A percentile compares a stretch with the other conserved stretches of the same genome.
phyloP scores from a whole-genome alignment of 495 filamentous ascomycete species.

The Tuber microsphaerosporum region DNA sequence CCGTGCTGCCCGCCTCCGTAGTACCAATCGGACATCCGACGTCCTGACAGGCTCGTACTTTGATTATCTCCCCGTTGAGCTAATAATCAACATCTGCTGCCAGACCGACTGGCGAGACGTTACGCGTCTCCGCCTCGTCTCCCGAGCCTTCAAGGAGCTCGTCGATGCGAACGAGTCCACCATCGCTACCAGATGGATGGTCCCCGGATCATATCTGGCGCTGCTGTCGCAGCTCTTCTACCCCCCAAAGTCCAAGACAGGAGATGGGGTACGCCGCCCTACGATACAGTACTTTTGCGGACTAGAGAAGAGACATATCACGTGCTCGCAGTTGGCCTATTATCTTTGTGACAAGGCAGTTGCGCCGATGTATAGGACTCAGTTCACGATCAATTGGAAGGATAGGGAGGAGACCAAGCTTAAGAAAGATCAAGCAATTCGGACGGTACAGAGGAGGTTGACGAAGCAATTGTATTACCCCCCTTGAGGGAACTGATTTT shows the following conservation, averaged over 20 bases:
- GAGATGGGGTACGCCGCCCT: conserved; percentile 15
- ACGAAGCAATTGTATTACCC: conserved; percentile 35
- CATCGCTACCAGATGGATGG: conserved; percentile 34
- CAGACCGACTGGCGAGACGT: conserved; percentile 31
- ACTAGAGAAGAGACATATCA: conserved; percentile 35
- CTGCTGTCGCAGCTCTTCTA: conserved; percentile 39
- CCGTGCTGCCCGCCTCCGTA: conserved; percentile 10
- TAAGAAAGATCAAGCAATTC: conserved; percentile 36
- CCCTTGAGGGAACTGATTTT: neutral
- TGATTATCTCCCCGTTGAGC: conserved; percentile 39
- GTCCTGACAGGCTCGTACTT: conserved; percentile 36
- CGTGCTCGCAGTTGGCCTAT: conserved; percentile 35
- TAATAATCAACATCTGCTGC: conserved; percentile 41
- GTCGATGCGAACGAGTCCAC: conserved; percentile 38
- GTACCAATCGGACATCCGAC: conserved; percentile 8
- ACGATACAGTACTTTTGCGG: conserved; percentile 38
- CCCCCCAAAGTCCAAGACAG: conserved; percentile 25
- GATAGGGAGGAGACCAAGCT: conserved; percentile 22
- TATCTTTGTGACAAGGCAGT: conserved; percentile 38
- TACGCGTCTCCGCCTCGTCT: conserved; percentile 34
- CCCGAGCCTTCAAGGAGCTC: conserved; percentile 39
- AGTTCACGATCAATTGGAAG: conserved; percentile 20
- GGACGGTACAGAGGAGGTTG: conserved; percentile 30
- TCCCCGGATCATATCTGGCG: conserved; percentile 29
- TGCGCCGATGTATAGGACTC: conserved; percentile 31